Evolutionary conservation across 805 yeast genomes (phyloP).

Genomic region (Peterozyma xylosa): DNA sequence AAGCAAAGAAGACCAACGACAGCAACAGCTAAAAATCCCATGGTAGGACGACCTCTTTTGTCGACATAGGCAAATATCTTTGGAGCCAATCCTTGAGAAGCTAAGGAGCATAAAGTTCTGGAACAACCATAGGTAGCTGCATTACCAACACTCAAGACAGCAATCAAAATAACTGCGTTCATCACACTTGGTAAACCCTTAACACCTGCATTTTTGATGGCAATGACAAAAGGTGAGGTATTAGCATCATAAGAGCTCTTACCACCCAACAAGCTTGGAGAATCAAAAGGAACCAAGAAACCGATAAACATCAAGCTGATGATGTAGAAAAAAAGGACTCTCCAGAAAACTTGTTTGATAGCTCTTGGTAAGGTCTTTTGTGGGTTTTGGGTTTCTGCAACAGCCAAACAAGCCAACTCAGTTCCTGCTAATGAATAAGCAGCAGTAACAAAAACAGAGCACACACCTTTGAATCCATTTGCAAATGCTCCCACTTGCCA

Average conservation of each 20-base stretch:
- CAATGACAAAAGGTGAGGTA: constrained; percentile 71
- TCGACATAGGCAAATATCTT: constrained; percentile 33
- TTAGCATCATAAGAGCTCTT: constrained; percentile 46
- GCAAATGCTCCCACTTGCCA: constrained; percentile 71
- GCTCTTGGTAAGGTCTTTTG: constrained; percentile 62
- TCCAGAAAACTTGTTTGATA: constrained; percentile 78
- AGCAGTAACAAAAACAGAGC: constrained; percentile 68
- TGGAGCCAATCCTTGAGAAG: constrained; percentile 39
- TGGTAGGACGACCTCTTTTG: constrained; percentile 40
- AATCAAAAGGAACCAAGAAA: constrained; percentile 64
- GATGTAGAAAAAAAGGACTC: constrained; percentile 67
- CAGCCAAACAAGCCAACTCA: constrained; percentile 67
- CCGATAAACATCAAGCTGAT: constrained; percentile 45
- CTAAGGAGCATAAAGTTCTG: constrained; percentile 43
- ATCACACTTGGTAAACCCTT: constrained; percentile 59
- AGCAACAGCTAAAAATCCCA: constrained; percentile 34
- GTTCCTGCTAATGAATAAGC: constrained; percentile 75
- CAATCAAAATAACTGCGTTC: constrained; percentile 63
- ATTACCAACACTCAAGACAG: constrained; percentile 69
- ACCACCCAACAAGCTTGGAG: constrained; percentile 39
- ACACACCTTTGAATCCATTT: constrained; percentile 59
- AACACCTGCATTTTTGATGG: constrained; percentile 61
- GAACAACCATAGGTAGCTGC: constrained; percentile 66
- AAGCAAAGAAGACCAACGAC: constrained; percentile 37
- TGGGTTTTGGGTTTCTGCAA: constrained; percentile 72